phyloP scores from a whole-genome alignment of 192 early-diverging fungal species.

The Rhizoclosmatium globosum region DNA sequence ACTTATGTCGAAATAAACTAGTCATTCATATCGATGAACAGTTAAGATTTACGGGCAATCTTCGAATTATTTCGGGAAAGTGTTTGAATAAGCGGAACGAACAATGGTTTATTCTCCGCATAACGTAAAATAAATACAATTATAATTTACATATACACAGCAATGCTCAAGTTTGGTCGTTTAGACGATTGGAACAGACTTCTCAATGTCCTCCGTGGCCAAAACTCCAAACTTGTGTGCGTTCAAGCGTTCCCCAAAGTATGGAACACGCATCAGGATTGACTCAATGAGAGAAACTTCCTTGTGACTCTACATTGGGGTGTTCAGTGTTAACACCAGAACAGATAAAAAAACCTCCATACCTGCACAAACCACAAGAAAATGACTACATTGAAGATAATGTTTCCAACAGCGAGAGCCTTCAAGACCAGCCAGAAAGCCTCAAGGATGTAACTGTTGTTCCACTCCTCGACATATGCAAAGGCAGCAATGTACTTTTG shows the following conservation, averaged over 20 bases:
- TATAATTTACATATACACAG: too few relatives aligned
- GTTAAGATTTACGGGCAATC: too few relatives aligned
- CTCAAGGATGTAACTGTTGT: background rate
- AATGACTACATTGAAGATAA: slow-evolving; percentile 22
- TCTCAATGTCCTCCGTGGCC: background rate
- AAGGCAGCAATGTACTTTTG: slow-evolving; percentile 20
- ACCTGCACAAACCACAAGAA: slow-evolving; percentile 20
- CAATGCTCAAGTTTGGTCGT: background rate
- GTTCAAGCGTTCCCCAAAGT: background rate
- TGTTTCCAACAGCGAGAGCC: slow-evolving; percentile 23
- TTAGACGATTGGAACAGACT: background rate
- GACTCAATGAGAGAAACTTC: slow-evolving; percentile 4
- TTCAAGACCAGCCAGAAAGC: slow-evolving; percentile 19
- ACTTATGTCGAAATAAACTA: too few relatives aligned
- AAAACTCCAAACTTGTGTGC: background rate
- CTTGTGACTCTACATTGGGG: background rate
- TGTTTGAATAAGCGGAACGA: too few relatives aligned
- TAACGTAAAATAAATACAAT: too few relatives aligned
- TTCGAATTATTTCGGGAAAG: too few relatives aligned
- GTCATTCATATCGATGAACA: too few relatives aligned
- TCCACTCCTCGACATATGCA: background rate
- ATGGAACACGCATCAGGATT: background rate
- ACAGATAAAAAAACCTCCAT: background rate
- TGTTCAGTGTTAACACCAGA: background rate
- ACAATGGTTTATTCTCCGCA: too few relatives aligned